Evolutionary conservation across 139 green algal species (phyloP).

Genomic region (Trebouxia sp.): DNA sequence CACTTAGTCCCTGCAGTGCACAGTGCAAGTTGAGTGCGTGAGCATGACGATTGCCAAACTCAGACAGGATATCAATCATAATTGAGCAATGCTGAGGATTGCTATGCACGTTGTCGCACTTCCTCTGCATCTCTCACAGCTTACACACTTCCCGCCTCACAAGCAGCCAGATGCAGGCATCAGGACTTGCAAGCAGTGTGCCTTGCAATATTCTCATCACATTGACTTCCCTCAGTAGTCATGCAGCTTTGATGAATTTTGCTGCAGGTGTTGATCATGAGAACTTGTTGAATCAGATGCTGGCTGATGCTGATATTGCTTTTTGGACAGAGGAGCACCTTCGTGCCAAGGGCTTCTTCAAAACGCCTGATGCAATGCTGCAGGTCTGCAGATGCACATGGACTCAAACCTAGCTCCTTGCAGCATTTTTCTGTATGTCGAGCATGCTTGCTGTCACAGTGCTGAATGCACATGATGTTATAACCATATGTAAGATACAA

Average conservation of each 20-base stretch:
- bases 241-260: conserved; percentile 2
- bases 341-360: conserved; percentile 71
- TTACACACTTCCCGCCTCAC: no score
- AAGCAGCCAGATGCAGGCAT: no score
- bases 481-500: not conserved
- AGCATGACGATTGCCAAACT: not conserved
- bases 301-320: conserved; percentile 56
- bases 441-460: not conserved
- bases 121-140: no score
- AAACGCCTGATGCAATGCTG: conserved; percentile 86
- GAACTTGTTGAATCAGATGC: conserved; percentile 59
- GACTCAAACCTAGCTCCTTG: no score
- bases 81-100: conserved; percentile 11
- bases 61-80: not conserved
- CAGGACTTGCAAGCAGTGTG: conserved; percentile 15
- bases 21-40: not conserved
- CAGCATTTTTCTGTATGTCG: not conserved
- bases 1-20: not conserved
- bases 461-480: not conserved
- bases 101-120: conserved; percentile 1
- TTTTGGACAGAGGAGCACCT: conserved; percentile 85
- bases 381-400: conserved; percentile 56
- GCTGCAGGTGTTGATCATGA: conserved; percentile 72
- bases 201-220: no score
- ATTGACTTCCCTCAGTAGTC: no score